phyloP scores from a whole-genome alignment of 306 rosid species.

The Comarum palustre region DNA sequence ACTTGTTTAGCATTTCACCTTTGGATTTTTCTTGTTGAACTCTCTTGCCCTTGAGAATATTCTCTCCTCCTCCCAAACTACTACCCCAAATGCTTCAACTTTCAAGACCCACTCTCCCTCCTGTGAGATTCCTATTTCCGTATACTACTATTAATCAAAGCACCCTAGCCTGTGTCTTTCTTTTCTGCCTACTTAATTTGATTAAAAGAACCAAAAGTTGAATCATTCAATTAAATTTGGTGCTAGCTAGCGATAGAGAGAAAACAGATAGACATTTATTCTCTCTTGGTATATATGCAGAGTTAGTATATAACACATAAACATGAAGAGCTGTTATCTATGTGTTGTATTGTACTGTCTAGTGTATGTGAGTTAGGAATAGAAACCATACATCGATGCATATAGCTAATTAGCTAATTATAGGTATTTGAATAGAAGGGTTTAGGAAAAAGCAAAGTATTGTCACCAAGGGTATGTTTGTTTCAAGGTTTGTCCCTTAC shows the following conservation, averaged over 20 bases:
- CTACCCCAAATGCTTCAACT: constrained; percentile 66
- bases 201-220: background rate
- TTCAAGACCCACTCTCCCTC: constrained; percentile 45
- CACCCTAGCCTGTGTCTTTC: background rate
- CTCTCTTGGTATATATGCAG: constrained; percentile 17
- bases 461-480: constrained; percentile 70
- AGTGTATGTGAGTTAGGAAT: background rate
- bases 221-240: background rate
- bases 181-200: background rate
- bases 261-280: constrained; percentile 18
- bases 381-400: constrained; percentile 1
- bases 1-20: constrained; percentile 53
- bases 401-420: background rate
- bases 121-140: constrained; percentile 51
- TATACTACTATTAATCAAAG: background rate
- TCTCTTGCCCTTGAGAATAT: constrained; percentile 70
- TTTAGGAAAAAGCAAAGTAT: constrained; percentile 70
- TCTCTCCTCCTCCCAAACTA: constrained; percentile 70
- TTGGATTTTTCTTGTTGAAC: constrained; percentile 88
- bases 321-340: background rate
- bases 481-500: constrained; percentile 50
- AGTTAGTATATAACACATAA: background rate
- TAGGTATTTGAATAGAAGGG: constrained; percentile 34
- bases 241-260: background rate
- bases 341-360: background rate